These are phyloP conservation scores for Zelopaecilomyces penicillatus DNA, from an alignment of 2,329 filamentous ascomycete species.

Conservation along the genomic window DNA sequence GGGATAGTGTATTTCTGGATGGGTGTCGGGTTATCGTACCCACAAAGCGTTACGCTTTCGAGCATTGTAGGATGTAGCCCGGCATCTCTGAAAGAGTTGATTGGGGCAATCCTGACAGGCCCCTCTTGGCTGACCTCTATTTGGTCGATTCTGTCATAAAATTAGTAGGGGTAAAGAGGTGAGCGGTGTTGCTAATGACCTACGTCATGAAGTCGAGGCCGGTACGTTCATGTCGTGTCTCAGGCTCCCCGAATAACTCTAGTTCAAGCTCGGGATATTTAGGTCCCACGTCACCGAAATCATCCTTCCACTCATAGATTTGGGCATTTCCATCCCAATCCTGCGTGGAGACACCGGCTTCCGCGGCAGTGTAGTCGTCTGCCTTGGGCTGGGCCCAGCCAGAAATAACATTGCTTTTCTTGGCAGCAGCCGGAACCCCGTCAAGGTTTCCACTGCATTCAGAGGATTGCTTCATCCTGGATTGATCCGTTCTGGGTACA, in stretches of 20 bases:
- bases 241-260: constrained; percentile 60
- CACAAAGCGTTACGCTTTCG: constrained; percentile 64
- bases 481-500: too few relatives aligned
- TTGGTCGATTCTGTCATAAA: constrained; percentile 37
- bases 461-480: too few relatives aligned
- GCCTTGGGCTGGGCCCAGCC: constrained; percentile 40
- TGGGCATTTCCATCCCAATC: constrained; percentile 47
- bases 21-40: constrained; percentile 68
- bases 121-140: constrained; percentile 53
- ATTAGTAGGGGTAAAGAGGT: constrained; percentile 14
- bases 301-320: constrained; percentile 77
- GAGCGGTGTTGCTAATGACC: constrained; percentile 19
- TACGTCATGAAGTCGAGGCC: constrained; percentile 59
- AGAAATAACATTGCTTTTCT: constrained; percentile 28
- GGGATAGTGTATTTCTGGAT: constrained; percentile 84
- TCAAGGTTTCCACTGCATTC: too few relatives aligned
- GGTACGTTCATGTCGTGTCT: constrained; percentile 36
- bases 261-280: constrained; percentile 60
- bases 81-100: constrained; percentile 59
- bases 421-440: constrained; percentile 12
- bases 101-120: constrained; percentile 39
- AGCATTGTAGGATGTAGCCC: constrained; percentile 79
- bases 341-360: constrained; percentile 10
- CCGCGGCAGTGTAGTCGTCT: constrained; percentile 38
- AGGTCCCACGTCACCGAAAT: constrained; percentile 79